Conservation (phyloP, 805 yeast species). For the Candida insectalens region DNA sequence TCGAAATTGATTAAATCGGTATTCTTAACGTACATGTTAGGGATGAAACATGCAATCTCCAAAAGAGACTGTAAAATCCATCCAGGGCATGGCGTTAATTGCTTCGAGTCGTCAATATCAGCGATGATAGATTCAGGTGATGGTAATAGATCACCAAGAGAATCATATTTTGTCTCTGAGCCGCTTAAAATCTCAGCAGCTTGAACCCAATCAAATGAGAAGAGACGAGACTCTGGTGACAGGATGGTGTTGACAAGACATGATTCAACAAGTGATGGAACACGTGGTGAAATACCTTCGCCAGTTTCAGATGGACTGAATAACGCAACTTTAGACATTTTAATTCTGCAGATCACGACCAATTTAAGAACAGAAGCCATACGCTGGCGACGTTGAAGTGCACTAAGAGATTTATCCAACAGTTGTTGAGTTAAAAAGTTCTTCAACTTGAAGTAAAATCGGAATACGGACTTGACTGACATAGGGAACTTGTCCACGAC, state of each 20-base stretch:
- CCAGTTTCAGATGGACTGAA: constrained; percentile 20
- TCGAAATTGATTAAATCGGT: constrained; percentile 72
- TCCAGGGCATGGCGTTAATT: constrained; percentile 76
- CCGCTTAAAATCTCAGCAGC: constrained; percentile 30
- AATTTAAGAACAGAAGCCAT: constrained; percentile 63
- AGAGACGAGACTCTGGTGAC: constrained; percentile 72
- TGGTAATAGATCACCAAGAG: constrained; percentile 24
- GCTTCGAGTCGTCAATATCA: constrained; percentile 16
- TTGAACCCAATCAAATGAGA: constrained; percentile 58
- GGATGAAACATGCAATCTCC: constrained; percentile 68
- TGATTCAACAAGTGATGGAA: constrained; percentile 82
- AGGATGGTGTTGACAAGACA: constrained; percentile 65
- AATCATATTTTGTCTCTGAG: constrained; percentile 9
- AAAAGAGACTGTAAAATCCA: constrained; percentile 79
- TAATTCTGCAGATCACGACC: constrained; percentile 53
- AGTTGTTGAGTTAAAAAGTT: constrained; percentile 56
- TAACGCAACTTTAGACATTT: constrained; percentile 50
- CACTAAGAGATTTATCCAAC: constrained; percentile 47
- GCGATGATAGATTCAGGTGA: constrained; percentile 8
- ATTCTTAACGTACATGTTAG: constrained; percentile 63
- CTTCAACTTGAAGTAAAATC: constrained; percentile 58
- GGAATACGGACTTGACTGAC: constrained; percentile 55
- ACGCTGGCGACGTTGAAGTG: constrained; percentile 50
- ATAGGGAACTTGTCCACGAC: constrained; percentile 49
- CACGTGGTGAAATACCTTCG: constrained; percentile 33